Evolutionary conservation across 108 stramenopile genomes (phyloP).

Genomic region (Licmophora abbreviata): DNA sequence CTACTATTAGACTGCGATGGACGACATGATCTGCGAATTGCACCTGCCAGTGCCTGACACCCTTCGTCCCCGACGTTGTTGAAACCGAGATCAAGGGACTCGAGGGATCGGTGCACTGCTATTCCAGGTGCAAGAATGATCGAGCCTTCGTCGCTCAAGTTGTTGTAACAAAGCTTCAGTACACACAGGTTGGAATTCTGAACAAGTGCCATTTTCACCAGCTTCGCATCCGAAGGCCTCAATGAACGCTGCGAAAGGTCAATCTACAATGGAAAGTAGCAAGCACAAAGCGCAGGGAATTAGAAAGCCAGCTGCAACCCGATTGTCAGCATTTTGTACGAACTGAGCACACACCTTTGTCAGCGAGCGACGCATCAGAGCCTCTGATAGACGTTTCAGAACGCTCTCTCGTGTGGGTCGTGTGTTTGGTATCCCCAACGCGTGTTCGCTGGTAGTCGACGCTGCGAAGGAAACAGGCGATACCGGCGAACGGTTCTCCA

Average conservation of each 20-base stretch:
- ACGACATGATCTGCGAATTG: too few species aligned
- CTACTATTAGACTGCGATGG: conserved; percentile 6
- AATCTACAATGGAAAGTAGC: conserved; percentile 26
- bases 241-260: conserved; percentile 76
- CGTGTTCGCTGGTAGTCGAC: neutral
- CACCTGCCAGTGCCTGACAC: conserved; percentile 48
- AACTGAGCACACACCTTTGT: conserved; percentile 22
- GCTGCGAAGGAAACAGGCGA: neutral
- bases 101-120: conserved; percentile 44
- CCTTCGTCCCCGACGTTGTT: conserved; percentile 79
- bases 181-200: conserved; percentile 67
- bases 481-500: neutral
- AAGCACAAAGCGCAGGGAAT: neutral
- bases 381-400: conserved; percentile 48
- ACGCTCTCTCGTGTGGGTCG: conserved; percentile 44
- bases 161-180: conserved; percentile 81
- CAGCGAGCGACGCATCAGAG: conserved; percentile 42
- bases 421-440: neutral
- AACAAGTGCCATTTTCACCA: conserved; percentile 61
- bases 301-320: neutral
- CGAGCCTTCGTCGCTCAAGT: conserved; percentile 56
- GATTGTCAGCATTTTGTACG: neutral
- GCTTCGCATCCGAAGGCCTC: conserved; percentile 46
- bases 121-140: conserved; percentile 34
- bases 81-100: conserved; percentile 72